Base-by-base conservation (phyloP, 345 rosid species). In the Hibiscus syriacus region DNA sequence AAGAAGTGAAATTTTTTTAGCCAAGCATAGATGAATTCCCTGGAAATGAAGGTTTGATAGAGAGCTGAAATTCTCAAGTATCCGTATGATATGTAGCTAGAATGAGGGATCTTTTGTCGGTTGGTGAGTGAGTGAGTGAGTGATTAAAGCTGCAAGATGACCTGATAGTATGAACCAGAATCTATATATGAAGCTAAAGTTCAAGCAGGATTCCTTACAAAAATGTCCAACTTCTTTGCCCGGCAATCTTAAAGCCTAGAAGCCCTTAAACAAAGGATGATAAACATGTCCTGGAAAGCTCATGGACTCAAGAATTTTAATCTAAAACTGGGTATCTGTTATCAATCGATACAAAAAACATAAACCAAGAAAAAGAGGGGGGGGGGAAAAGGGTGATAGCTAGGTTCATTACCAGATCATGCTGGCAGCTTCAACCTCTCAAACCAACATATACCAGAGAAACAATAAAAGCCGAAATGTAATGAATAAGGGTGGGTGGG, bases 401-500 rank as follows among this genome's bases (percentile, higher is more conserved):
- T 19, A 43, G 59, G 67, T 63, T 72, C 54, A 41, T 79, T 76
- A 81, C 88, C 96, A 91, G 97, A 91, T 91, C 97, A 91, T 91
- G 97, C 97, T 91, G 97, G 97, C 97, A 91, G 97, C 97, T 91
- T 91, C 91, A 91, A 77, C 81, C 93, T 91, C 97, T 89, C 90
- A 85, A 84, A 80, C 87, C 90, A 86, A 83, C 61, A 83, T 52
- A 50, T 23, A 41, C 46, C 20, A 55, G 45, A 55, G 64, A 39
- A 26, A n/a, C 48, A 54, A 53, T 2, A 13, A n/a, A n/a, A 38
- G 55, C 19, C 3, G 13, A 43, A 13, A 26, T 25, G 36, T 7
- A 7, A 13, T 12, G 63, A 39, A 41, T 25, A 25, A 16, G 27
- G 14, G 20, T 41, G 26, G 30, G 26, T 8, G n/a, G n/a, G n/a